Base-by-base conservation (phyloP, 1,284 basidiomycete species). In the Irpex sp. region DNA sequence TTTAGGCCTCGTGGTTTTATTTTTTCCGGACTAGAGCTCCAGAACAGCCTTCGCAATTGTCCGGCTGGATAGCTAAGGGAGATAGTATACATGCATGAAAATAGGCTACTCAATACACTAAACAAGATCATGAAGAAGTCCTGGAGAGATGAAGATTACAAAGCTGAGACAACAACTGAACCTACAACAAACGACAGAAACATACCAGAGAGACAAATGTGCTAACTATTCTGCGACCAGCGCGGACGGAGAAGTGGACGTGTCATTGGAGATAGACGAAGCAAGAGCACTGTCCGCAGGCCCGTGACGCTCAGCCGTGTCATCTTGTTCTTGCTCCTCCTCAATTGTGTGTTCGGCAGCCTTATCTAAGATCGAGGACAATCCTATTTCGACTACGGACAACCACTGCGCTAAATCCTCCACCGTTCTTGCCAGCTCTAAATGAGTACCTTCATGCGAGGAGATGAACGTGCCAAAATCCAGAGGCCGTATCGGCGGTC, bases 391-490 rank as follows among this genome's bases (percentile, higher is more conserved):
- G 0, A 97, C 84, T 0, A 89, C 82, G 3, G 86, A 84, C 61
- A 98, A 77, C 94, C 94, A 97, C 67, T 85, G 81, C 2, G 86
- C 82, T 52, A 98, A 82, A 68, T 93, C 89, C 63, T 92, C 89
- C 6, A 97, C 87, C 1, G 90, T 92, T 57, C 80, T 78, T 44
- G 88, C 88, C 48, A 98, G 81, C 71, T 92, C 88, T 0, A 79
- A 76, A 67, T 93, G 90, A 0, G 92, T 88, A 40, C 82, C 82
- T 37, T 91, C 89, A 44, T 80, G 81, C 9, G 81, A 81, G 15
- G 79, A 77, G 61, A 87, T 81, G 48, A 95, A 75, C n/a, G 79
- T 74, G 5, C 75, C 75, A 64, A 93, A 88, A 72, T 96, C 89
- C 15, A 96, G 78, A 1, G 91, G 85, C 47, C 79, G 81, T 4